Evolutionary conservation across 2,329 filamentous ascomycete species (phyloP).

Genomic region (Cylindrodendrum hubeiense): DNA sequence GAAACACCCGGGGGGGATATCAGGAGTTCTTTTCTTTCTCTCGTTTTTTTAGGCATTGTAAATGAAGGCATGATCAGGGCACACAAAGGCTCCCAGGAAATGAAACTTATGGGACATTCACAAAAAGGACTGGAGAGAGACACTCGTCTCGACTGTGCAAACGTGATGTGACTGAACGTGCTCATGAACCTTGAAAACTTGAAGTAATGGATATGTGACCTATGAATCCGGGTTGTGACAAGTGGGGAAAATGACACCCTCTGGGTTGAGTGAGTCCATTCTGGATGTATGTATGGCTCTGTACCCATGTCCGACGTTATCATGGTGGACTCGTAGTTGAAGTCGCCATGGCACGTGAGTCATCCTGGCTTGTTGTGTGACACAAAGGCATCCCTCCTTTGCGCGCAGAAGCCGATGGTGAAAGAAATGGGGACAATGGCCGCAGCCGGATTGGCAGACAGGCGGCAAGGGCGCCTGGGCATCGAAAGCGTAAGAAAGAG

Average conservation of each 20-base stretch:
- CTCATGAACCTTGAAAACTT: neutral
- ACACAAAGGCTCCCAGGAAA: slow-evolving; percentile 5
- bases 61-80: slow-evolving; percentile 13
- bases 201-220: neutral
- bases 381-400: neutral
- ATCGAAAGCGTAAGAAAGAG: neutral
- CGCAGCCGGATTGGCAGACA: neutral
- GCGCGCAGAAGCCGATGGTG: neutral
- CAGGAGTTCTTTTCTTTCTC: slow-evolving; percentile 21
- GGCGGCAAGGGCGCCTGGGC: neutral
- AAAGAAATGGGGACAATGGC: neutral
- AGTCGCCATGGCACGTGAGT: slow-evolving; percentile 7
- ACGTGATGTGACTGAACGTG: neutral
- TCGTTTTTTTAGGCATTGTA: slow-evolving; percentile 19
- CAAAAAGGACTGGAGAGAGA: neutral
- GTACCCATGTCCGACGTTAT: neutral
- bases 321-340: neutral
- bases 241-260: neutral
- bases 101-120: slow-evolving; percentile 11
- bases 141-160: slow-evolving; percentile 1
- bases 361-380: neutral
- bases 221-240: neutral
- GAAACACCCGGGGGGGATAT: slow-evolving; percentile 12
- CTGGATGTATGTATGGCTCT: neutral
- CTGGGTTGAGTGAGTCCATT: neutral